Conservation (phyloP, 169 alveolate species). For the Cyclospora cayetanensis region DNA sequence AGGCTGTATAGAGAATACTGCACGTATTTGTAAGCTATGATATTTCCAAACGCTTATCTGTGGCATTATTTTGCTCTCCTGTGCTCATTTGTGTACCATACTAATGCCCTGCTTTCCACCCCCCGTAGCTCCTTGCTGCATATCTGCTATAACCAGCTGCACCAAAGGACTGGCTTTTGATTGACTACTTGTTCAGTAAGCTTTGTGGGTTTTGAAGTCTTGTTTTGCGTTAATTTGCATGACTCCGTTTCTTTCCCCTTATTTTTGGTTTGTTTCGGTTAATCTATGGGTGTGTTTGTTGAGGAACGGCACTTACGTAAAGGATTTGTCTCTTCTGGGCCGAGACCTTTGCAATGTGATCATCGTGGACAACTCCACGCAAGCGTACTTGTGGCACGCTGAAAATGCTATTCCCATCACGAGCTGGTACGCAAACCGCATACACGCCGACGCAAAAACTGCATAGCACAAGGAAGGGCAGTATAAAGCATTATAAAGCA, state of each 20-base stretch:
- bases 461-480: too few relatives aligned
- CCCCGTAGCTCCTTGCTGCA: too few relatives aligned
- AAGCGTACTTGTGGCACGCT: constrained; percentile 89
- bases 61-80: too few relatives aligned
- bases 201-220: background rate
- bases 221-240: too few relatives aligned
- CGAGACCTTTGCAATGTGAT: constrained; percentile 88
- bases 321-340: constrained; percentile 88
- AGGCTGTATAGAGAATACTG: constrained; percentile 87
- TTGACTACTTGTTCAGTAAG: too few relatives aligned
- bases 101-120: too few relatives aligned
- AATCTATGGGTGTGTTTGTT: background rate
- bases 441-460: too few relatives aligned
- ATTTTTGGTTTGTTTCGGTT: background rate
- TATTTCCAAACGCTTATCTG: too few relatives aligned
- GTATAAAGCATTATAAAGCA: too few relatives aligned
- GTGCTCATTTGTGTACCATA: too few relatives aligned
- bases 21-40: constrained; percentile 74
- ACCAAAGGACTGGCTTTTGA: too few relatives aligned
- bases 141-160: too few relatives aligned
- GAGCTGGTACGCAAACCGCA: constrained; percentile 88
- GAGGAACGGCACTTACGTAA: constrained; percentile 85
- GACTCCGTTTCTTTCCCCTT: background rate
- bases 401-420: constrained; percentile 93
- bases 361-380: constrained; percentile 93